These are phyloP conservation scores for Xylariaceae sp. DNA, from an alignment of 2,329 filamentous ascomycete genomes.

Conservation along the genomic window DNA sequence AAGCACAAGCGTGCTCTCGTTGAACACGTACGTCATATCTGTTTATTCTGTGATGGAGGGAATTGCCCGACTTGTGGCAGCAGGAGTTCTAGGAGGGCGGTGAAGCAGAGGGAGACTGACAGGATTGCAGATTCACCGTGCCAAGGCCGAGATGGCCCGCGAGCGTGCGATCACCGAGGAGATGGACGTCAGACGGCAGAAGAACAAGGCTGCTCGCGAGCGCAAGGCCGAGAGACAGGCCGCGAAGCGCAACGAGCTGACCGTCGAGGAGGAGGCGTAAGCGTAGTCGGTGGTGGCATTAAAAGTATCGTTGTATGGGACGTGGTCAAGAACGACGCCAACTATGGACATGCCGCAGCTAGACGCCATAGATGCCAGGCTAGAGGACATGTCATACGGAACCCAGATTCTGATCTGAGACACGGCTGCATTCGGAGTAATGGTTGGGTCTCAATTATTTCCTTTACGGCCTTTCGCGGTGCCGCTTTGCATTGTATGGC, in stretches of 20 bases:
- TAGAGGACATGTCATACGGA: constrained; percentile 28
- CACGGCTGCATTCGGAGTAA: constrained; percentile 41
- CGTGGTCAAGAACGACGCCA: constrained; percentile 25
- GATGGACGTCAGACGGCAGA: constrained; percentile 99
- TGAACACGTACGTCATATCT: constrained; percentile 81
- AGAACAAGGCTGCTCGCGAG: constrained; percentile 99
- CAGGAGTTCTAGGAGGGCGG: not conserved
- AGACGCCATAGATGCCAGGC: constrained; percentile 26
- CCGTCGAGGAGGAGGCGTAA: constrained; percentile 61
- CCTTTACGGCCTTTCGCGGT: constrained; percentile 30
- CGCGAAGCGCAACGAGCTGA: constrained; percentile 84
- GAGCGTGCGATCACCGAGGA: constrained; percentile 96
- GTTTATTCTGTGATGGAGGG: not conserved
- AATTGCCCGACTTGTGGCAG: not conserved
- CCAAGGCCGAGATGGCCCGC: constrained; percentile 98
- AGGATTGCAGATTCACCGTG: constrained; percentile 86
- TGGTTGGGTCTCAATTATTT: constrained; percentile 44
- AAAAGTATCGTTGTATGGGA: constrained; percentile 20
- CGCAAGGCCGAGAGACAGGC: constrained; percentile 88
- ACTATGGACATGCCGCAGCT: constrained; percentile 28
- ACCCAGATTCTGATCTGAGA: constrained; percentile 31
- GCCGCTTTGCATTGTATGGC: constrained; percentile 46
- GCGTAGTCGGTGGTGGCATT: constrained; percentile 13
- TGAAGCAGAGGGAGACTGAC: constrained; percentile 10
- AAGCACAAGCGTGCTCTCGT: constrained; percentile 99